Percentiles rank a stretch among this genome's conserved stretches.
phyloP scores from a whole-genome alignment of 371 early-diverging fungal species.

The Globomyces sp. region DNA sequence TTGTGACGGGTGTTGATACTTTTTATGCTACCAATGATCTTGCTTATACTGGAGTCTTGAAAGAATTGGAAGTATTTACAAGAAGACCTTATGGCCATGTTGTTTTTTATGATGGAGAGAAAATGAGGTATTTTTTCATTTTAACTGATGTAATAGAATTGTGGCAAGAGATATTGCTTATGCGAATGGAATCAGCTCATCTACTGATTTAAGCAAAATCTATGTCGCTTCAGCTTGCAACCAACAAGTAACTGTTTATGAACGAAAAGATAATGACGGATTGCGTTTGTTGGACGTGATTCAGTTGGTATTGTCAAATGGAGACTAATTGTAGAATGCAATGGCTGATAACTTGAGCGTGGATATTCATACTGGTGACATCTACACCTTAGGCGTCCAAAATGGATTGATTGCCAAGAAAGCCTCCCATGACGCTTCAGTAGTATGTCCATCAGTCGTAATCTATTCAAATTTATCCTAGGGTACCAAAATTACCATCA shows the following conservation, averaged over 20 bases:
- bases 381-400: constrained; percentile 22
- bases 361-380: constrained; percentile 24
- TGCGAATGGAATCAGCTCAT: constrained; percentile 26
- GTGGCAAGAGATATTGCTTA: constrained; percentile 27
- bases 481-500: constrained; percentile 25
- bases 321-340: neutral
- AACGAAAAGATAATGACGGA: constrained; percentile 14
- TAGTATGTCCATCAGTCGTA: neutral
- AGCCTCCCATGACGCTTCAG: neutral
- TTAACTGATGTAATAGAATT: constrained; percentile 7
- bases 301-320: neutral
- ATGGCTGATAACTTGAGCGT: constrained; percentile 27
- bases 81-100: neutral
- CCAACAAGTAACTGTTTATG: constrained; percentile 18
- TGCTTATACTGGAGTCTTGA: neutral
- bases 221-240: constrained; percentile 19
- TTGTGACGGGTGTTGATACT: neutral
- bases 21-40: constrained; percentile 7
- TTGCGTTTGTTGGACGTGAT: constrained; percentile 24
- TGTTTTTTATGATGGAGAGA: neutral
- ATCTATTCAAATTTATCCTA: neutral
- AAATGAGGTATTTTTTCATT: neutral
- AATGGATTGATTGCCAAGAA: constrained; percentile 1
- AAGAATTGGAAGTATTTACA: neutral
- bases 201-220: constrained; percentile 14